Conservation (phyloP, 257 asterid species). For the Penstemon barbatus region DNA sequence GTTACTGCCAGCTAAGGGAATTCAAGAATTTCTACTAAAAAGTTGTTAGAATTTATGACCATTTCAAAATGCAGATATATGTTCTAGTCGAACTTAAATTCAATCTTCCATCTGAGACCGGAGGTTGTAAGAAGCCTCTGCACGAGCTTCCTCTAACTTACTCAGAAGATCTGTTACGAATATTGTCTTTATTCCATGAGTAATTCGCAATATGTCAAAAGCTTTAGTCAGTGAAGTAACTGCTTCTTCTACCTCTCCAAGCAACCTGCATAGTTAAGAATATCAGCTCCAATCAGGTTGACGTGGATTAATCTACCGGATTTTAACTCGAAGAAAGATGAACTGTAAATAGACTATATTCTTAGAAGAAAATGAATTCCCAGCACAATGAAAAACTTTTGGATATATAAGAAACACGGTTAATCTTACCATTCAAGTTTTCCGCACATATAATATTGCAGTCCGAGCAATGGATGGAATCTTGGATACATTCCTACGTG, state of each 20-base stretch:
- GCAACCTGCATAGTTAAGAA: constrained; percentile 50
- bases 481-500: constrained; percentile 71
- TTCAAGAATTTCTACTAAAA: no score
- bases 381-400: no score
- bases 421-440: constrained; percentile 89
- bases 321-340: neutral
- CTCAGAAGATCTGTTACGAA: constrained; percentile 62
- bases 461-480: constrained; percentile 81
- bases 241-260: constrained; percentile 69
- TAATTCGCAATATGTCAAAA: constrained; percentile 56
- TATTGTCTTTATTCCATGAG: constrained; percentile 63
- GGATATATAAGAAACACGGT: neutral
- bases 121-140: constrained; percentile 62
- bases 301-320: neutral
- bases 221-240: constrained; percentile 70
- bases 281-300: constrained; percentile 1
- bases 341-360: neutral
- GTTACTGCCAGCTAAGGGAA: no score
- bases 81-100: neutral
- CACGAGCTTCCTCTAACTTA: constrained; percentile 88
- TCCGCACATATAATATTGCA: constrained; percentile 82
- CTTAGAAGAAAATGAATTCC: neutral
- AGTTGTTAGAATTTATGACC: no score
- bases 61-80: no score
- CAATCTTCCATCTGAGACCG: constrained; percentile 32